phyloP scores from a whole-genome alignment of 768 basidiomycete species.

The Hericium coralloides region DNA sequence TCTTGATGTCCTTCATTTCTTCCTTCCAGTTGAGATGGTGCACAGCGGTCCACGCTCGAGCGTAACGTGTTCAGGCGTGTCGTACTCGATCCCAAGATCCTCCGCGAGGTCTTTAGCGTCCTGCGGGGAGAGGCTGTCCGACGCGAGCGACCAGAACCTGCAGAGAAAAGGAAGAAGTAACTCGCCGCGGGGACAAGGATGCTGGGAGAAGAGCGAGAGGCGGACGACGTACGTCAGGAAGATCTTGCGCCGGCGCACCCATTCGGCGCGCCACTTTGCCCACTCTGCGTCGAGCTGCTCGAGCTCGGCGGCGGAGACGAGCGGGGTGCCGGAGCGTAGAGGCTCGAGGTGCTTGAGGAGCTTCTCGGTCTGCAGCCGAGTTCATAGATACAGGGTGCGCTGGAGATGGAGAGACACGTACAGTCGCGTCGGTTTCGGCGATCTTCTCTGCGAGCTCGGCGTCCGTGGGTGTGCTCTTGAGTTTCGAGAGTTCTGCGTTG shows the following conservation, averaged over 20 bases:
- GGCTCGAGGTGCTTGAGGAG: conserved; percentile 46
- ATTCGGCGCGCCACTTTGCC: conserved; percentile 73
- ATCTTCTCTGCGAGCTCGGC: conserved; percentile 51
- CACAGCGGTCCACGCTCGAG: conserved; percentile 63
- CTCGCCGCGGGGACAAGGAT: neutral
- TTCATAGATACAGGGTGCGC: conserved; percentile 3
- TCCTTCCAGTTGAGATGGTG: neutral
- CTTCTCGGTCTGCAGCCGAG: conserved; percentile 35
- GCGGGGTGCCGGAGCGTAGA: conserved; percentile 55
- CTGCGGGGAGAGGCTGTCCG: conserved; percentile 58
- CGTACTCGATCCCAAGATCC: conserved; percentile 73
- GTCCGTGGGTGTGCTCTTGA: conserved; percentile 63
- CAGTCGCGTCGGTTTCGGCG: conserved; percentile 39
- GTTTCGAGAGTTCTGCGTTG: conserved; percentile 49
- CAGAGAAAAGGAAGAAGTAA: neutral
- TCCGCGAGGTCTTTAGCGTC: conserved; percentile 61
- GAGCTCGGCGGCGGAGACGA: conserved; percentile 66
- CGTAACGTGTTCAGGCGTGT: conserved; percentile 58
- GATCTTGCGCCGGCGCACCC: conserved; percentile 66
- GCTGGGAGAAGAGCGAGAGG: neutral
- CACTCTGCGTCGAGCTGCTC: conserved; percentile 65
- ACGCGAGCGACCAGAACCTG: conserved; percentile 71
- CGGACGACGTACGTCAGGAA: conserved; percentile 55
- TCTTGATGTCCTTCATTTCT: neutral
- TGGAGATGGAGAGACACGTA: conserved; percentile 23